Evolutionary conservation across 441 rosid species (phyloP).

Genomic region (Melastoma candidum): DNA sequence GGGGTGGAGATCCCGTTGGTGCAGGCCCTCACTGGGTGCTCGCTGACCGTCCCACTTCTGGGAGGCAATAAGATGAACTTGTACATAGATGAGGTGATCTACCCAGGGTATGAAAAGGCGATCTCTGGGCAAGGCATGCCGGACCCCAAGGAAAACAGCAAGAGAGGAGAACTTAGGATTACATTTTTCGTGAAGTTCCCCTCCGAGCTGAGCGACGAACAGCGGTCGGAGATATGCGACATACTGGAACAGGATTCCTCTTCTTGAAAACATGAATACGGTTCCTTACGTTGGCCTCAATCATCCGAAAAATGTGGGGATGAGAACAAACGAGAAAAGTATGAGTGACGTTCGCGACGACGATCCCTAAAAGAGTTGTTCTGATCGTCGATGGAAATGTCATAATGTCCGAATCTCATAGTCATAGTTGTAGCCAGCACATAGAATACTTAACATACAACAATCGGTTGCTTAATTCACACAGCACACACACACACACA

Average conservation of each 20-base stretch:
- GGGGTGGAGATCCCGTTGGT: constrained; percentile 57
- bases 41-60: constrained; percentile 57
- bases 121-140: constrained; percentile 80
- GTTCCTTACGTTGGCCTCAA: too few species aligned
- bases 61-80: constrained; percentile 49
- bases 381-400: too few species aligned
- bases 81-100: constrained; percentile 36
- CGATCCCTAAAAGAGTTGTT: too few species aligned
- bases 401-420: too few species aligned
- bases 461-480: too few species aligned
- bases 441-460: too few species aligned
- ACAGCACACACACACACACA: too few species aligned
- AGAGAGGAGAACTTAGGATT: constrained; percentile 53
- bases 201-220: constrained; percentile 31
- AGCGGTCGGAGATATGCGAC: constrained; percentile 29
- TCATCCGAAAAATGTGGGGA: too few species aligned
- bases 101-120: constrained; percentile 52
- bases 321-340: too few species aligned
- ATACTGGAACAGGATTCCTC: constrained; percentile 49
- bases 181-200: constrained; percentile 56
- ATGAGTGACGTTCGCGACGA: too few species aligned
- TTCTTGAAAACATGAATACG: not conserved
- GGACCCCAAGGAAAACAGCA: constrained; percentile 29
- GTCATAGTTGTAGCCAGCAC: too few species aligned
- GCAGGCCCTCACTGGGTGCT: constrained; percentile 66